Base-by-base conservation (phyloP, 257 asterid genomes). In the Perilla frutescens region DNA sequence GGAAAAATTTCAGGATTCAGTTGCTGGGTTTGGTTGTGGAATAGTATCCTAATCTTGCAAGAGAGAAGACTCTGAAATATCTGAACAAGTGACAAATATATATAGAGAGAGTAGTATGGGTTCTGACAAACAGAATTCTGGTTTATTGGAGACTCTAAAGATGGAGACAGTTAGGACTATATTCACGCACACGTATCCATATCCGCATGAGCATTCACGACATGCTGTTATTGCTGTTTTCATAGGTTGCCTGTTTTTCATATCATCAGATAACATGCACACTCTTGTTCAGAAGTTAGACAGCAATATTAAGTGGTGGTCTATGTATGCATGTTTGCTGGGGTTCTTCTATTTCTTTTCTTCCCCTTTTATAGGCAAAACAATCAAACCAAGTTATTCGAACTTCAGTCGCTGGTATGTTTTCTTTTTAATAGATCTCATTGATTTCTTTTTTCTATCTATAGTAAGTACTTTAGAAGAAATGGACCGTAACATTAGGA, bases 291-390 rank as follows among this genome's bases (percentile, higher is more conserved):
- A 92, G 88, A 95, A 95, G 78, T 76, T 95, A 73, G 99, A 95
- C 91, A 95, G 96, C 96, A 95, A 95, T 79, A 68, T 92, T 34
- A 95, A 95, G 77, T 95, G 99, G 99, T 95, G 99, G 99, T 95
- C 99, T 41, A 95, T 95, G 96, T 95, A 95, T 43, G 98, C 92
- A 36, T 95, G 99, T 76, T 82, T 95, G 88, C 92, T 95, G 61
- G 99, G 99, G 48, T 95, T 92, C 90, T 95, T 95, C 89, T 95
- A 95, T 80, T 95, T 92, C 89, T 95, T 95, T 79, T 95, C 99
- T 49, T 90, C 99, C 57, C 98, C 99, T 3, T 95, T 92, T 76
- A 87, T 95, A 40, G 98, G 99, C 75, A 92, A 95, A 81, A 95
- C 97, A 7, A 86, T 95, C 81, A 92, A 92, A 79, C 99, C 99